These are phyloP conservation scores for Coniochaeta prunicola DNA, from an alignment of 2,329 filamentous ascomycete species.

Conservation along the genomic window DNA sequence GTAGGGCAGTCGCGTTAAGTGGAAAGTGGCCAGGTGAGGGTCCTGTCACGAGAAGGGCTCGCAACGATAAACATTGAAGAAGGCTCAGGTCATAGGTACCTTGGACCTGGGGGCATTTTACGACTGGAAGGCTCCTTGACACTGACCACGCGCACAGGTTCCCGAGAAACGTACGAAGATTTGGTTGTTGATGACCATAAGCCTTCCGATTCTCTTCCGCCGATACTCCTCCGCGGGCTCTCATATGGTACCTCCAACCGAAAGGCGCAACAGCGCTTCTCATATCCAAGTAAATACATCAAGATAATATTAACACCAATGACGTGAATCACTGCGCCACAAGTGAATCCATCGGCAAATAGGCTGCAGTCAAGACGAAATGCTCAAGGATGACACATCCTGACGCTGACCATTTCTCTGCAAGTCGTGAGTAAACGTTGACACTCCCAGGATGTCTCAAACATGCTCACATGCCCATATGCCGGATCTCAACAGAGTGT, in stretches of 20 bases:
- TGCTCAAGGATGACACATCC: not conserved
- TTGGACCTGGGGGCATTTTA: not conserved
- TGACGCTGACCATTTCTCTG: not conserved
- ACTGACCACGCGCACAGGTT: not conserved
- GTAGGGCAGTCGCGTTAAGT: not conserved
- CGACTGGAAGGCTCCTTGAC: not conserved
- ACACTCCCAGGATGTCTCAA: not conserved
- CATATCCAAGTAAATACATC: not conserved
- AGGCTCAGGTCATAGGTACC: not conserved
- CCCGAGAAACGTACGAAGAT: not conserved
- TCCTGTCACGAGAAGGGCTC: not conserved
- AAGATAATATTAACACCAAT: not conserved
- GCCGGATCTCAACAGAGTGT: not conserved
- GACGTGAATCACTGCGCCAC: not conserved
- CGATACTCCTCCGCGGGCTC: too few species aligned
- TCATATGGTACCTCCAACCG: not conserved
- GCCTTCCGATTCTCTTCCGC: not conserved
- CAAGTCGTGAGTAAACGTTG: not conserved
- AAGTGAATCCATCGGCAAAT: not conserved
- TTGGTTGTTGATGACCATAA: not conserved
- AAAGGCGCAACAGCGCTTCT: not conserved
- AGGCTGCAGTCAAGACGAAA: not conserved
- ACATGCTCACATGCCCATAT: not conserved
- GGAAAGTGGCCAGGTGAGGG: not conserved
- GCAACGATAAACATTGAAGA: not conserved